These are phyloP conservation scores for Picea sitchensis DNA, from an alignment of 75 land plant genomes.

Conservation along the genomic window DNA sequence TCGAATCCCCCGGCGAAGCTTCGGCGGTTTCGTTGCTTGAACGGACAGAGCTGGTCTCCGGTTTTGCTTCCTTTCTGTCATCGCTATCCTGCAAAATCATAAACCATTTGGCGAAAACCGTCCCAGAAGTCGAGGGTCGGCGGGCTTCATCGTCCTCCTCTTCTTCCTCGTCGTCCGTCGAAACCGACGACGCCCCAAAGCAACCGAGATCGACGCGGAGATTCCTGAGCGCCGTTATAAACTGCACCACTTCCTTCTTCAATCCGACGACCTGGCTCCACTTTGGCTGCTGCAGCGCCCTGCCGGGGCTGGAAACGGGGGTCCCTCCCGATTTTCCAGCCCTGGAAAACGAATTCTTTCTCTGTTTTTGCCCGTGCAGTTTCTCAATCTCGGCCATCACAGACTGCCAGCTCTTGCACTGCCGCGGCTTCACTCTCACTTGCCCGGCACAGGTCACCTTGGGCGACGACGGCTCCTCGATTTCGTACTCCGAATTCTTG, in stretches of 20 bases:
- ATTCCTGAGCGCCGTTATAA: constrained; percentile 37
- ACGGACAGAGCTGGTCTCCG: background rate
- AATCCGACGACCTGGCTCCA: constrained; percentile 46
- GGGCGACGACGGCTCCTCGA: constrained; percentile 59
- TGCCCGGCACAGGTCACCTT: constrained; percentile 80
- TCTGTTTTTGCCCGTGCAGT: constrained; percentile 19
- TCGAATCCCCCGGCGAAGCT: constrained; percentile 2
- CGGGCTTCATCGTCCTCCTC: constrained; percentile 44
- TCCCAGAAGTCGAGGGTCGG: constrained; percentile 13
- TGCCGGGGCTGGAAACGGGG: background rate
- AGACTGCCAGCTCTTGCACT: constrained; percentile 54
- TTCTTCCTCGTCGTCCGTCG: constrained; percentile 24
- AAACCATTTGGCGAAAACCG: constrained; percentile 54
- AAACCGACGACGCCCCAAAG: constrained; percentile 37
- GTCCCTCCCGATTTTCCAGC: background rate
- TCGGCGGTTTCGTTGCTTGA: too few relatives aligned
- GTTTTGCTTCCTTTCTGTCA: background rate
- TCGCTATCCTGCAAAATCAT: constrained; percentile 50
- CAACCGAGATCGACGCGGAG: constrained; percentile 48
- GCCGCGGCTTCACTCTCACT: constrained; percentile 38
- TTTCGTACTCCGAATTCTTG: constrained; percentile 11
- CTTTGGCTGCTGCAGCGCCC: background rate
- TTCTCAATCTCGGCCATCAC: constrained; percentile 70
- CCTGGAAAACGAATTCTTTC: constrained; percentile 16
- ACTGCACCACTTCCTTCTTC: constrained; percentile 61